A percentile compares a stretch with the other conserved stretches of the same genome.
These are phyloP conservation scores for Orobanche coerulescens DNA, from an alignment of 257 asterid species.

Conservation along the genomic window DNA sequence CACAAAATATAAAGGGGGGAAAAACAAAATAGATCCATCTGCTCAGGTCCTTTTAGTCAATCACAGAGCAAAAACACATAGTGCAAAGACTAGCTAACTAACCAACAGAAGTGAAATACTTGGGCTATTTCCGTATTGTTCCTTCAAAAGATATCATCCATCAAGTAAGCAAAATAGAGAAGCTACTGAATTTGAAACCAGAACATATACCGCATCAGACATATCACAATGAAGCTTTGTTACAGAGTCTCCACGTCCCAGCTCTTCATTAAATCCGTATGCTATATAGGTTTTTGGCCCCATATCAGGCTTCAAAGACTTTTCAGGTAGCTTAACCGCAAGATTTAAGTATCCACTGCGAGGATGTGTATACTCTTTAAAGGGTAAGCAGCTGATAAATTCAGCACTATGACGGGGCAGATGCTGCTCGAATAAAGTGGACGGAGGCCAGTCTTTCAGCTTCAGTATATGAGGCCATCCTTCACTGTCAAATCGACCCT, in stretches of 20 bases:
- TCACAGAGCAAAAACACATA: not conserved
- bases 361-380: conserved; percentile 44
- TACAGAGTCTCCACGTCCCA: conserved; percentile 51
- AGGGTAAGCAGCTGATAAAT: conserved; percentile 37
- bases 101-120: not conserved
- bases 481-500: conserved; percentile 11
- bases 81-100: not conserved
- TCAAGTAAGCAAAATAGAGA: not conserved
- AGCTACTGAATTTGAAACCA: not conserved
- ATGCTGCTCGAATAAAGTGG: conserved; percentile 29
- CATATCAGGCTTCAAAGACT: conserved; percentile 39
- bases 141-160: not conserved
- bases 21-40: not conserved
- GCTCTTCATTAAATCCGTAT: conserved; percentile 34
- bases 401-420: conserved; percentile 41
- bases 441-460: conserved; percentile 46
- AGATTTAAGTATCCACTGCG: conserved; percentile 32
- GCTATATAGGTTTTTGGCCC: conserved; percentile 54
- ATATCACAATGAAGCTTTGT: conserved; percentile 41
- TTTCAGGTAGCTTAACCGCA: conserved; percentile 29
- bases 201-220: conserved; percentile 38
- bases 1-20: not conserved
- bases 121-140: not conserved
- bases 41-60: not conserved
- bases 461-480: conserved; percentile 41